Evolutionary conservation across 2,329 filamentous ascomycete genomes (phyloP).

Genomic region (Malbranchea zuffiana): DNA sequence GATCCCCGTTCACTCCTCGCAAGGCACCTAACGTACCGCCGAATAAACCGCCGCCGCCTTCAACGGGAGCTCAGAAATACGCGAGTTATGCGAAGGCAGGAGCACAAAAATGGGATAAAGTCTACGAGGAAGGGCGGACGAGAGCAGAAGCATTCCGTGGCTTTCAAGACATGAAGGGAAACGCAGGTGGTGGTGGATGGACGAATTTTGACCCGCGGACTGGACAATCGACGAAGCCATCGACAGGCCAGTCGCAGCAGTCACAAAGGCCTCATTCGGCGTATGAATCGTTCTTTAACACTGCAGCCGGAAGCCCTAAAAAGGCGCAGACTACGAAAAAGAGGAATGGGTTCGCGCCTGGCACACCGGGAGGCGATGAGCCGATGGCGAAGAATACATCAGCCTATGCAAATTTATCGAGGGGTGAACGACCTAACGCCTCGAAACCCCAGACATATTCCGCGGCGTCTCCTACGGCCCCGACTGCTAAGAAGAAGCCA

Average conservation of each 20-base stretch:
- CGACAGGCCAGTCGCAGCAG: conserved; percentile 10
- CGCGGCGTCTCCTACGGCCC: conserved; percentile 29
- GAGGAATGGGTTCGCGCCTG: conserved; percentile 48
- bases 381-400: conserved; percentile 44
- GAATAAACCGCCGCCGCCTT: conserved; percentile 23
- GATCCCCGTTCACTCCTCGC: conserved; percentile 15
- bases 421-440: conserved; percentile 25
- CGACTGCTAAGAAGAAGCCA: conserved; percentile 26
- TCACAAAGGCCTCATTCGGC: conserved; percentile 28
- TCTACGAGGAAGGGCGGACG: conserved; percentile 30
- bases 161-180: conserved; percentile 35
- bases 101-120: conserved; percentile 30
- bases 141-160: conserved; percentile 36
- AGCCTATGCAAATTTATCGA: conserved; percentile 34
- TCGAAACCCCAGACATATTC: conserved; percentile 30
- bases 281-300: conserved; percentile 30
- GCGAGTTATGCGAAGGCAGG: conserved; percentile 32
- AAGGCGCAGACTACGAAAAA: conserved; percentile 38
- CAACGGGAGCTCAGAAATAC: conserved; percentile 31
- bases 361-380: conserved; percentile 49
- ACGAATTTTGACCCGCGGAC: conserved; percentile 32
- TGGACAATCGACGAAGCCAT: conserved; percentile 18
- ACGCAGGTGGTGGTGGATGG: conserved; percentile 22
- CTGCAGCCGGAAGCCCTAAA: conserved; percentile 25
- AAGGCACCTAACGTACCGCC: conserved; percentile 10